phyloP scores from a whole-genome alignment of 2,329 filamentous ascomycete species.

The Verticillium zaregamsianum region DNA sequence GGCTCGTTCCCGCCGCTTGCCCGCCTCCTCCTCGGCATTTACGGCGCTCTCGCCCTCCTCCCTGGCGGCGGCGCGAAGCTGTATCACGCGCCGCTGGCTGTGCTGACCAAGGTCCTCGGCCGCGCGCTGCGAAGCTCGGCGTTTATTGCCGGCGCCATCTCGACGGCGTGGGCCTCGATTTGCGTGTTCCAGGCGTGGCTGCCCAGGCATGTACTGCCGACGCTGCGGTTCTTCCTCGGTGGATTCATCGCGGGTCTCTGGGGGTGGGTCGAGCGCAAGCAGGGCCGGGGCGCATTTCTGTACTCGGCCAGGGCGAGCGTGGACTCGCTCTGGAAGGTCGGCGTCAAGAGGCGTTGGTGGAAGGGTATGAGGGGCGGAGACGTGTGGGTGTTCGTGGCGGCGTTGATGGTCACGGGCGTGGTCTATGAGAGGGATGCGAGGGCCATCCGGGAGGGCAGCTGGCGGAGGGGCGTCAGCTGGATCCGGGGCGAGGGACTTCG shows the following conservation, averaged over 20 bases:
- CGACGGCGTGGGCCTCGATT: constrained; percentile 81
- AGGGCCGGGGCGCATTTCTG: constrained; percentile 67
- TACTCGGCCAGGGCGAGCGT: constrained; percentile 76
- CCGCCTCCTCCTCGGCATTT: constrained; percentile 73
- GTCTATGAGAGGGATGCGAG: constrained; percentile 70
- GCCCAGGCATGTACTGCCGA: constrained; percentile 69
- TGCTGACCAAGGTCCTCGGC: constrained; percentile 62
- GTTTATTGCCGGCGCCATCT: constrained; percentile 78
- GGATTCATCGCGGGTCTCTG: constrained; percentile 83
- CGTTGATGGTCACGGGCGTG: constrained; percentile 72
- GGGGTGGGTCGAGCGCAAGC: constrained; percentile 68
- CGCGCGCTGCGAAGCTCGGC: constrained; percentile 70
- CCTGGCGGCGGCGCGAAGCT: constrained; percentile 60
- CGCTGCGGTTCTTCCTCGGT: constrained; percentile 84
- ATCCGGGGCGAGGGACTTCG: constrained; percentile 71
- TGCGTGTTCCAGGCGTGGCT: constrained; percentile 83
- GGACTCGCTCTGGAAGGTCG: constrained; percentile 86
- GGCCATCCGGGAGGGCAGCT: constrained; percentile 61
- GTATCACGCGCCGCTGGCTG: constrained; percentile 63
- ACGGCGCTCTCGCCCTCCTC: constrained; percentile 63
- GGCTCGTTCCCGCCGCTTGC: constrained; percentile 74
- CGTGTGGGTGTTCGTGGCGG: constrained; percentile 75
- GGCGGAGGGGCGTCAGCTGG: constrained; percentile 71
- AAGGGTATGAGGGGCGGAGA: constrained; percentile 77
- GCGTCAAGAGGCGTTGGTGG: constrained; percentile 89